These are phyloP conservation scores for Magnaporthiopsis rhizophila DNA, from an alignment of 2,329 filamentous ascomycete species.

Conservation along the genomic window DNA sequence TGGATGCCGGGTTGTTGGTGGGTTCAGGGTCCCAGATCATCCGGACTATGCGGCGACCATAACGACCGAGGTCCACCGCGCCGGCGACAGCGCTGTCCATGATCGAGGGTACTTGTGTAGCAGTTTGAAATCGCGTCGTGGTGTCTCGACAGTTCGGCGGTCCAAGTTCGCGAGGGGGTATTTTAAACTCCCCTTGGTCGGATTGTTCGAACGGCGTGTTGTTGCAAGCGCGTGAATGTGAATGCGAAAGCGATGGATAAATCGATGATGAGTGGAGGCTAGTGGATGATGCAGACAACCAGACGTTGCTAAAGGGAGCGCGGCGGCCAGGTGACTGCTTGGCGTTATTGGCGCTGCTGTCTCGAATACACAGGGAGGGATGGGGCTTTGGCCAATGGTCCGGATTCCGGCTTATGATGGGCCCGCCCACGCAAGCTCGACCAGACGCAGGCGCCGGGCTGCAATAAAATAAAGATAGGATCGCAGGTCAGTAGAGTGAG, in stretches of 20 bases:
- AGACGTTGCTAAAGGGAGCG: not conserved
- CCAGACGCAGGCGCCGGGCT: too few relatives aligned
- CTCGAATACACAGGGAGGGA: not conserved
- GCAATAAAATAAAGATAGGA: too few relatives aligned
- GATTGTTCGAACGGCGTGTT: not conserved
- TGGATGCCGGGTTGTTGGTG: constrained; percentile 61
- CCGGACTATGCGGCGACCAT: constrained; percentile 74
- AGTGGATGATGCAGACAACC: not conserved
- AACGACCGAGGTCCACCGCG: constrained; percentile 65
- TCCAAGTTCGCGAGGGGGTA: not conserved
- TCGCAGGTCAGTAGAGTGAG: too few relatives aligned
- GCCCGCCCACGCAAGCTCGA: too few relatives aligned
- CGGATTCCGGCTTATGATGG: too few relatives aligned
- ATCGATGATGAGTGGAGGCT: not conserved
- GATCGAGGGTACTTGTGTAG: not conserved
- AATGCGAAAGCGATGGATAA: not conserved
- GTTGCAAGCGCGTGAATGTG: not conserved
- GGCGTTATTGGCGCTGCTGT: not conserved
- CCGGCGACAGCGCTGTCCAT: constrained; percentile 30
- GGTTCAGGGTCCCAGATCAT: constrained; percentile 91
- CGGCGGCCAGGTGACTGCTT: too few relatives aligned
- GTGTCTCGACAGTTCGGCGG: not conserved
- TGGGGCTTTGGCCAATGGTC: not conserved
- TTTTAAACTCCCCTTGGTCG: not conserved
- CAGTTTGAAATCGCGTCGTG: not conserved